Conservation (phyloP, 2,329 filamentous ascomycete species). For the Colletotrichum graminicola region DNA sequence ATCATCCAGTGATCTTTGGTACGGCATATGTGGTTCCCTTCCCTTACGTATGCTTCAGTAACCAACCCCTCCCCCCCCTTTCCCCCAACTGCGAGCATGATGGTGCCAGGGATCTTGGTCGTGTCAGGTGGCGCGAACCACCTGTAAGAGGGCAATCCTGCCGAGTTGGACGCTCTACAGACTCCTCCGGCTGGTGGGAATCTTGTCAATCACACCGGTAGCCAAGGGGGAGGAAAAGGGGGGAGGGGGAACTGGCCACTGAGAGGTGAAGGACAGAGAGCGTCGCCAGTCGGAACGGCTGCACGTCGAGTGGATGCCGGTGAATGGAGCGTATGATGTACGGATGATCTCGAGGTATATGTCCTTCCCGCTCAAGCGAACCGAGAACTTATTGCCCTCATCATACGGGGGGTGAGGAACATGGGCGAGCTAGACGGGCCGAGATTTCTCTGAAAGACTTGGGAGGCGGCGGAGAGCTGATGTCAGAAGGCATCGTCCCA, state of each 20-base stretch:
- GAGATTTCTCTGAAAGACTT: constrained; percentile 14
- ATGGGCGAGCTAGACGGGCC: constrained; percentile 18
- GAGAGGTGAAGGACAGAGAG: not conserved
- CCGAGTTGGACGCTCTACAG: constrained; percentile 24
- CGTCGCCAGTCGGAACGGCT: constrained; percentile 5
- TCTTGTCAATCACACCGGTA: constrained; percentile 27
- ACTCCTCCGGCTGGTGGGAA: constrained; percentile 13
- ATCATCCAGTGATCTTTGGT: constrained; percentile 42
- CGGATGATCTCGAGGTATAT: constrained; percentile 19
- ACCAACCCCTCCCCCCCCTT: not conserved
- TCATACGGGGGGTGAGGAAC: not conserved
- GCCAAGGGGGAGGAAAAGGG: constrained; percentile 14
- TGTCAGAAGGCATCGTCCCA: constrained; percentile 18
- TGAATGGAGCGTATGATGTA: constrained; percentile 10
- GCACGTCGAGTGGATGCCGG: constrained; percentile 19
- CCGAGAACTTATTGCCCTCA: not conserved
- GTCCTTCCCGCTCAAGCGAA: not conserved
- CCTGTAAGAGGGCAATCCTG: constrained; percentile 8
- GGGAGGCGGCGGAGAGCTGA: not conserved
- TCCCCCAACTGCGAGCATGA: constrained; percentile 6
- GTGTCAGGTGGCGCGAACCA: constrained; percentile 32
- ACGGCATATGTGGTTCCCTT: constrained; percentile 36
- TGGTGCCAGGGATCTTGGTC: constrained; percentile 28
- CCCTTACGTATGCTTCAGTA: constrained; percentile 9
- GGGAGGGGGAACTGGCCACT: not conserved